Base-by-base conservation (phyloP, 176 grass and related monocot genomes). In the Aechmea fasciata region DNA sequence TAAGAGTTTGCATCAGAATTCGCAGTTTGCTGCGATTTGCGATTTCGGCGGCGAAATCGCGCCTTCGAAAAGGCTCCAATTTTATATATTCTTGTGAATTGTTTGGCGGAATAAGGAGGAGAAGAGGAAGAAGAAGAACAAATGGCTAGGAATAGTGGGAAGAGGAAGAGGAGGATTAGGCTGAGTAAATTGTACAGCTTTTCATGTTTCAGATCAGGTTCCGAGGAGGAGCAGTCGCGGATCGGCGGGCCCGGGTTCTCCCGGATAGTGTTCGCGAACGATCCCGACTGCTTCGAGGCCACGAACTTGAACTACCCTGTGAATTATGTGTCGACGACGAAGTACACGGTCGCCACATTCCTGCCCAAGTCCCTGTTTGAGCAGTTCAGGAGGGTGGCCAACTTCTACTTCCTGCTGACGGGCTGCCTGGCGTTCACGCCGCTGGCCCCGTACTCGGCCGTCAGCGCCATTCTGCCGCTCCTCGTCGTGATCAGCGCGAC, bases 351-450 rank as follows among this genome's bases (percentile, higher is more conserved):
- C 47, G 74, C 73, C 13, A 90, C 90, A 48, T 99, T 99, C 78
- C 23, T 99, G 51, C 95, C 95, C 49, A 99, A 99, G 72, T 90
- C 90, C 55, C 79, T 99, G 48, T 99, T 99, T 67, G 95, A 99
- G 75, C 95, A 99, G 82, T 99, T 99, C 80, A 85, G 95, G 69
- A 92, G 95, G 77, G 95, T 99, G 69, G 95, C 95, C 8, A 99
- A 99, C 75, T 88, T 99, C 78, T 99, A 91, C 67, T 99, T 99
- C 75, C 69, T 99, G 10, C 61, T 99, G n/a, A 73, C 95, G 0
- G 95, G 90, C 48, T 80, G 81, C 75, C 85, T 99, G 2, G 76
- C 90, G 24, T 57, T 99, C 50, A 99, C 87, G 51, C 72, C 82
- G 0, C 71, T 99, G 1, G 90, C 87, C 2, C 95, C 95, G 3